Conservation (phyloP, 2,329 filamentous ascomycete species). For the Neofusicoccum sp. region DNA sequence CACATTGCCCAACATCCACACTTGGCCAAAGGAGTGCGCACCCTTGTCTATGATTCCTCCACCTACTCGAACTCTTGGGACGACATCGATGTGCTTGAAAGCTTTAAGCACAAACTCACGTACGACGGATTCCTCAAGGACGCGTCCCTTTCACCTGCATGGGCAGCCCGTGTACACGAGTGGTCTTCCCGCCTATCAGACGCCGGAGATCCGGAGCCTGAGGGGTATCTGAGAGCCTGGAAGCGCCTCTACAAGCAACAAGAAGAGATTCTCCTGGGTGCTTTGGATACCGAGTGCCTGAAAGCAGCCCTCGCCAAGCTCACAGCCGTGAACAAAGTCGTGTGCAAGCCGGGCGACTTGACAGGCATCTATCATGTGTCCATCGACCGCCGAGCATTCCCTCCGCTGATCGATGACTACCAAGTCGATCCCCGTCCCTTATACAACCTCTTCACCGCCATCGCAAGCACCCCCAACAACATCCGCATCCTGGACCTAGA, state of each 20-base stretch:
- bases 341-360: background rate
- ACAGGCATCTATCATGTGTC: background rate
- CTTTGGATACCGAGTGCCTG: background rate
- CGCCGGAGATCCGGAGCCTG: too few species aligned
- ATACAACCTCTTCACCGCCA: background rate
- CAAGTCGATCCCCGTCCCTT: background rate
- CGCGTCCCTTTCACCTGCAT: too few species aligned
- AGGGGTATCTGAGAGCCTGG: background rate
- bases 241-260: background rate
- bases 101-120: background rate
- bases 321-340: background rate
- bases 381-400: background rate
- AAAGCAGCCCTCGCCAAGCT: background rate
- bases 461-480: background rate
- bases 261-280: background rate
- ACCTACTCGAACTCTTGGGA: background rate
- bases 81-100: background rate
- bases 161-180: too few species aligned
- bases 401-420: background rate
- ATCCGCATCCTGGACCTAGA: constrained; percentile 9
- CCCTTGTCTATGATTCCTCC: constrained; percentile 2
- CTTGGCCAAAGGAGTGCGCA: constrained; percentile 2
- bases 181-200: too few species aligned
- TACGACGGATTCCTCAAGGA: background rate
- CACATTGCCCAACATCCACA: background rate